Evolutionary conservation across 2,329 filamentous ascomycete genomes (phyloP), one percentile per base, ranked within the genome.

Genomic region (Simplicillium aogashimaense): DNA sequence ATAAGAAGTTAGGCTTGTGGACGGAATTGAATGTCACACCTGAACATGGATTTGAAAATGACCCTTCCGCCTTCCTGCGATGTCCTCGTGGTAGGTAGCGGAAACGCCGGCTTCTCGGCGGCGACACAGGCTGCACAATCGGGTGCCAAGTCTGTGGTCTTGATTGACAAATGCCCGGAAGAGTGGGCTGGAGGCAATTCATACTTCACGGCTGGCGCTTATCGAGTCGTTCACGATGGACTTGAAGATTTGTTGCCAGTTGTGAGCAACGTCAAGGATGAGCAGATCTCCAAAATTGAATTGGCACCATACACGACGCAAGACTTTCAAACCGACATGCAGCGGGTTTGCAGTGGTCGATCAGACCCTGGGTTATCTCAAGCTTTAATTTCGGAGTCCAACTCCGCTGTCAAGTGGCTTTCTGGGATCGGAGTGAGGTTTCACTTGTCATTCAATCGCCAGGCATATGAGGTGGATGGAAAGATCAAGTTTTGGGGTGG

Each of bases 401-500:
- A 67, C 38, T 55, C 53, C 1, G 57, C 72, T 0, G 56, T 78
- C 7, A 67, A 71, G 48, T 81, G 77, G 77, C 60, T 81, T 2
- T 64, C 64, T 1, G 45, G 53, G 36, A 65, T 74, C 32, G 77
- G 77, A 0, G 58, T 79, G 3, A 60, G 66, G 2, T 81, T 78
- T 49, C 68, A 76, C 50, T 59, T 83, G 3, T 73, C 69, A 2
- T 83, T 83, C 54, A 76, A 81, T 43, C 64, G 80, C 3, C 79
- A 85, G 51, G 75, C 80, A 0, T 84, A 80, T 52, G 63, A 77
- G 42, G 67, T 81, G n/a, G 63, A 74, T 38, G 76, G 73, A 1
- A 61, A 70, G 25, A 68, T 69, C 50, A 78, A 76, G 50, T 83
- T 83, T 53, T 83, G 78, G 78, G 80, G 80, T 10, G 79, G 79